A percentile compares a stretch with the other conserved stretches of the same genome.
Conservation (phyloP, 176 grass and related monocot genomes). For the Pontederia paniculata region DNA sequence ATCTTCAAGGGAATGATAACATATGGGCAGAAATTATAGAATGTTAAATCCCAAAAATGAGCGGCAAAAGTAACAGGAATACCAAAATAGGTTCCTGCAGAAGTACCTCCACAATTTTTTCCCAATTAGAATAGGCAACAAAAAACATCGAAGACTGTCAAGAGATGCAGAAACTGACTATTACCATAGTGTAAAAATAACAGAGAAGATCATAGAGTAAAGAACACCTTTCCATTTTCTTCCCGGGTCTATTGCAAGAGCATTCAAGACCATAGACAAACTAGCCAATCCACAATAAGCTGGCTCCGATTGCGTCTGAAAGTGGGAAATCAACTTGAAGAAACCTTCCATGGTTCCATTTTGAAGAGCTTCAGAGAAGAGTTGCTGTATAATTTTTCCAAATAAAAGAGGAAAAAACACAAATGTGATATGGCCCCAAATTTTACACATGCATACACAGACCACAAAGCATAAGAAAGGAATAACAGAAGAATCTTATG, state of each 20-base stretch:
- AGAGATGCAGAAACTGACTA: not conserved
- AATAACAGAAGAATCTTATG: not conserved
- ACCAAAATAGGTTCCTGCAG: too few species aligned
- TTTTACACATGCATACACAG: constrained; percentile 2
- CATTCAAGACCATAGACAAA: constrained; percentile 69
- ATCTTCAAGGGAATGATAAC: too few species aligned
- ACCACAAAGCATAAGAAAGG: not conserved
- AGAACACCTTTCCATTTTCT: constrained; percentile 49
- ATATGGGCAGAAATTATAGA: too few species aligned
- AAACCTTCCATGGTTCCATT: constrained; percentile 80
- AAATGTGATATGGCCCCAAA: not conserved
- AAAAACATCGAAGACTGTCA: too few species aligned
- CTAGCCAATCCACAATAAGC: constrained; percentile 78
- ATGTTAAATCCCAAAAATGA: too few species aligned
- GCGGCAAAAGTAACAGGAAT: too few species aligned
- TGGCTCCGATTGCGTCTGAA: constrained; percentile 77
- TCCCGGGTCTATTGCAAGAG: constrained; percentile 65
- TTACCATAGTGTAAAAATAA: too few species aligned
- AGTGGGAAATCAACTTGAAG: constrained; percentile 61
- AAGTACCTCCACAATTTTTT: too few species aligned
- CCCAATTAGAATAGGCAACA: too few species aligned
- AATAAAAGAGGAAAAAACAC: not conserved
- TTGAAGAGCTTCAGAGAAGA: constrained; percentile 56
- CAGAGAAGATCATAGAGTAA: not conserved
- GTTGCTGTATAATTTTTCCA: constrained; percentile 21